Conservation (phyloP, 768 basidiomycete genomes). For the Butyriboletus loyo region DNA sequence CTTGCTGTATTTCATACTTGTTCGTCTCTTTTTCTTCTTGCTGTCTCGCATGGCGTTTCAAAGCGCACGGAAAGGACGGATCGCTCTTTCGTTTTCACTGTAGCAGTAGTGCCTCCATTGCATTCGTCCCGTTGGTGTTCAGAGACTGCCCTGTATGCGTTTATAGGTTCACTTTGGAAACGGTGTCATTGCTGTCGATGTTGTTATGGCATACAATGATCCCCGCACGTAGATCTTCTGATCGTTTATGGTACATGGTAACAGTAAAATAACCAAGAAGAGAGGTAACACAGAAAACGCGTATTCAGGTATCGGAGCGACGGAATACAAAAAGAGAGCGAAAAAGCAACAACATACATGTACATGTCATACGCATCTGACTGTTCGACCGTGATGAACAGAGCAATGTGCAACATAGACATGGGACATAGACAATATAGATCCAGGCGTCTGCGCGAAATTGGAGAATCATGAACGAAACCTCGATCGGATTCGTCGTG, state of each 20-base stretch:
- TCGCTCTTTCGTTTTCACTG: background rate
- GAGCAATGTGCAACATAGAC: background rate
- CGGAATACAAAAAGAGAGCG: background rate
- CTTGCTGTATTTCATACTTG: background rate
- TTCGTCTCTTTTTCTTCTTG: background rate
- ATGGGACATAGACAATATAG: background rate
- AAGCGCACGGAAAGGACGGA: background rate
- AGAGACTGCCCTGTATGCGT: too few species aligned
- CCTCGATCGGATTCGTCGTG: background rate
- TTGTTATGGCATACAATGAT: background rate
- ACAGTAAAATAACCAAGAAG: background rate
- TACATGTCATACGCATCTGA: background rate
- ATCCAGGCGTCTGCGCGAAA: background rate
- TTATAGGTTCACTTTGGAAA: too few species aligned
- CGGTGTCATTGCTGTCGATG: background rate
- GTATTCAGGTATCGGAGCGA: slow-evolving; percentile 2
- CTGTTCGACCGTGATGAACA: background rate
- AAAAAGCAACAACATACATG: background rate
- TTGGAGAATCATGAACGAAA: background rate
- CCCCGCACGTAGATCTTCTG: background rate
- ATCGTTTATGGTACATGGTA: background rate
- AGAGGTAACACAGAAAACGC: background rate
- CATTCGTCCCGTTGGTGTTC: background rate
- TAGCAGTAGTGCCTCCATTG: background rate
- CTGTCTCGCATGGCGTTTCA: background rate